A percentile compares a stretch with the other conserved stretches of the same genome.
Conservation (phyloP, 352 stramenopile genomes). For the Pythium phragmiticola region DNA sequence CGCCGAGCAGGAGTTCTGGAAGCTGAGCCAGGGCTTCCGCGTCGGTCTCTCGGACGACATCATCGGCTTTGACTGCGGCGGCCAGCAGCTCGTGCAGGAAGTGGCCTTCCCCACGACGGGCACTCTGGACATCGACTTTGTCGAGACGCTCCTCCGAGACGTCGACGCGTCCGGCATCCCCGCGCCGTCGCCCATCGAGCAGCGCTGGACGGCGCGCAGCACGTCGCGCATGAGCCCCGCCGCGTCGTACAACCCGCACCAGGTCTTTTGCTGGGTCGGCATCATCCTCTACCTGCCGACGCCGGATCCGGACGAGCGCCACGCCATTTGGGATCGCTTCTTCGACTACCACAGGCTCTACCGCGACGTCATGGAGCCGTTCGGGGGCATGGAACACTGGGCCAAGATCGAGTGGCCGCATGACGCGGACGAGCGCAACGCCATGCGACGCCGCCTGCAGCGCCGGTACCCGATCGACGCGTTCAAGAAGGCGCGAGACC, state of each 20-base stretch:
- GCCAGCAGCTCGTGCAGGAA: constrained; percentile 97
- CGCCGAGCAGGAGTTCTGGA: constrained; percentile 96
- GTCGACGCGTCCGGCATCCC: constrained; percentile 93
- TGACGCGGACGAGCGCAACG: constrained; percentile 43
- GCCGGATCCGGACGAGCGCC: constrained; percentile 47
- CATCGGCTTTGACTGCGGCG: constrained; percentile 98
- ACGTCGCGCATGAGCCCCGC: constrained; percentile 93
- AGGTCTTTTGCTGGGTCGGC: constrained; percentile 96
- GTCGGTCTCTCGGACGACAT: constrained; percentile 93
- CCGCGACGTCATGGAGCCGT: constrained; percentile 86
- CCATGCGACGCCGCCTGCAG: constrained; percentile 65
- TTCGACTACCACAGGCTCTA: constrained; percentile 91
- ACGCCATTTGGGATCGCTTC: constrained; percentile 91
- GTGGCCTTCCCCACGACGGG: constrained; percentile 91
- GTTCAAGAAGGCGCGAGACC: constrained; percentile 88
- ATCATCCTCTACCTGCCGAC: constrained; percentile 97
- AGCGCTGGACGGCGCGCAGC: constrained; percentile 95
- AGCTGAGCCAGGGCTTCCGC: constrained; percentile 89
- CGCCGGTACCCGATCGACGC: constrained; percentile 85
- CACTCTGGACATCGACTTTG: constrained; percentile 91
- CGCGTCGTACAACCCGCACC: constrained; percentile 55
- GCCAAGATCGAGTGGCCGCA: constrained; percentile 94
- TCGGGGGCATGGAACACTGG: constrained; percentile 93
- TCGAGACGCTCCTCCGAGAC: constrained; percentile 89
- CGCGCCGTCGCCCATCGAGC: constrained; percentile 96